These are phyloP conservation scores for Talaromyces marneffei DNA, from an alignment of 2,329 filamentous ascomycete species.

Conservation along the genomic window DNA sequence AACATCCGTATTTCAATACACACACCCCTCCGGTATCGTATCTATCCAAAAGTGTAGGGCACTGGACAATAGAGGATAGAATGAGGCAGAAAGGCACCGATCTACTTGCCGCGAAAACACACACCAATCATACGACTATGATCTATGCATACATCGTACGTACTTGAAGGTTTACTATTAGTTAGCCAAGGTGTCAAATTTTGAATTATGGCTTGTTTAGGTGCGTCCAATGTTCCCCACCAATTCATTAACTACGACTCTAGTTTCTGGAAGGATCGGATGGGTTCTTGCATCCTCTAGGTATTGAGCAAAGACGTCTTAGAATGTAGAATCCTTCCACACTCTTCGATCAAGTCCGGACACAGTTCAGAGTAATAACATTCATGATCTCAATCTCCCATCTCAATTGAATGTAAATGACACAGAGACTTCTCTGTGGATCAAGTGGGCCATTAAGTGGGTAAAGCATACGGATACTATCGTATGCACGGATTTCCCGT, in stretches of 20 bases:
- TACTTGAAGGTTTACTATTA: too few species aligned
- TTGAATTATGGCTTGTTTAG: neutral
- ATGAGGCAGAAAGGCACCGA: slow-evolving; percentile 1
- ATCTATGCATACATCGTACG: neutral
- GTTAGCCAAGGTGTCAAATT: neutral
- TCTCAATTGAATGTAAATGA: too few species aligned
- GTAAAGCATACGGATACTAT: too few species aligned
- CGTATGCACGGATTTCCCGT: neutral
- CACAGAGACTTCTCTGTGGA: neutral
- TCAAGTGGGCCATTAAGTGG: neutral
- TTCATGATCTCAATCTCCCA: too few species aligned
- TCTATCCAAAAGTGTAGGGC: neutral
- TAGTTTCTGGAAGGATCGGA: too few species aligned
- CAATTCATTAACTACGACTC: neutral
- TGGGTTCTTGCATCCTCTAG: too few species aligned
- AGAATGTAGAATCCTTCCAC: too few species aligned
- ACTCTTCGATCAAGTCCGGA: too few species aligned
- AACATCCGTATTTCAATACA: neutral
- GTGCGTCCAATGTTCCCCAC: neutral
- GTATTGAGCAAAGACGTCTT: too few species aligned
- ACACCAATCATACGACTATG: neutral
- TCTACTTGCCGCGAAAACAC: neutral
- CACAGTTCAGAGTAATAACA: too few species aligned
- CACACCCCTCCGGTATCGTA: too few species aligned
- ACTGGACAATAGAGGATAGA: neutral